Evolutionary conservation across 352 stramenopile genomes (phyloP).

Genomic region (Phytophthora kernoviae): DNA sequence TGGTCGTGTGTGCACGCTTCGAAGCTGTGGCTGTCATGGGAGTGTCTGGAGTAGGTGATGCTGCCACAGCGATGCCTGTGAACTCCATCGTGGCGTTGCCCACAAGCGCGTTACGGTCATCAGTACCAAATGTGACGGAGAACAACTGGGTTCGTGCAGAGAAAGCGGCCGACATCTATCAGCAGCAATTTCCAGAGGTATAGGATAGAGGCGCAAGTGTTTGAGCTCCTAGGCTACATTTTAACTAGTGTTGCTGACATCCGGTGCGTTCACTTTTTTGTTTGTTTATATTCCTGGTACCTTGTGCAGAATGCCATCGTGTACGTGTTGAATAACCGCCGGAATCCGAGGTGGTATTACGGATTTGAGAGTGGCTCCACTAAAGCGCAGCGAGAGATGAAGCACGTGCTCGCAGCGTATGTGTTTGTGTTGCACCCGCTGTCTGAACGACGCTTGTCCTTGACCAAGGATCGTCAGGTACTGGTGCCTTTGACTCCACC

Average conservation of each 20-base stretch:
- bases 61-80: constrained; percentile 3
- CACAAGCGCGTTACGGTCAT: not conserved
- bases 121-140: constrained; percentile 5
- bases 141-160: constrained; percentile 37
- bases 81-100: constrained; percentile 5
- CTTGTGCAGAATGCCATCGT: constrained; percentile 28
- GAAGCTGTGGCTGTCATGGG: constrained; percentile 6
- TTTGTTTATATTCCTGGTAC: not conserved
- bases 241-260: not conserved
- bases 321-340: constrained; percentile 45
- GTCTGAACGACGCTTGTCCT: not conserved
- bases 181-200: constrained; percentile 28
- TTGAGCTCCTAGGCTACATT: not conserved
- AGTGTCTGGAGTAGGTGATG: constrained; percentile 1
- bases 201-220: not conserved
- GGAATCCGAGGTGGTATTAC: constrained; percentile 44
- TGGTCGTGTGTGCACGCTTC: constrained; percentile 41
- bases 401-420: constrained; percentile 38
- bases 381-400: constrained; percentile 42
- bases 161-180: constrained; percentile 26
- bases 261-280: too few relatives aligned
- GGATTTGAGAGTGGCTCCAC: constrained; percentile 46
- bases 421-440: constrained; percentile 19
- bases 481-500: too few relatives aligned
- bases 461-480: not conserved